phyloP scores from a whole-genome alignment of 2,329 filamentous ascomycete genomes.

The Xylaria sp. region DNA sequence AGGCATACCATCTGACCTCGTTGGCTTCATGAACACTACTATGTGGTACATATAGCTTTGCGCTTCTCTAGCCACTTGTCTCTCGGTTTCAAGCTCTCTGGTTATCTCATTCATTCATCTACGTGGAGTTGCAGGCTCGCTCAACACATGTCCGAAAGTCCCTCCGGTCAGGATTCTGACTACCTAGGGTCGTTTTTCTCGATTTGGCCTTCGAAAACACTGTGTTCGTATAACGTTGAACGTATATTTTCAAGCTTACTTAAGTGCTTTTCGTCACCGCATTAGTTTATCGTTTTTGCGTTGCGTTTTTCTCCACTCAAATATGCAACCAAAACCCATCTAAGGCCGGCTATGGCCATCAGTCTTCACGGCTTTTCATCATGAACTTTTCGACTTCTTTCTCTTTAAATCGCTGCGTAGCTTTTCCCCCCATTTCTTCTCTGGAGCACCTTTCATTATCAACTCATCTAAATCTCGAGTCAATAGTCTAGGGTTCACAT shows the following conservation, averaged over 20 bases:
- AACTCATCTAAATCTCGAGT: neutral
- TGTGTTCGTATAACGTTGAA: neutral
- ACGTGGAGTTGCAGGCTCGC: neutral
- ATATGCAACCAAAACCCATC: neutral
- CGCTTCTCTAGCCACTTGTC: neutral
- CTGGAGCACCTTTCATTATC: slow-evolving; percentile 11
- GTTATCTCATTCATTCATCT: neutral
- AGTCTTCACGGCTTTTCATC: too few relatives aligned
- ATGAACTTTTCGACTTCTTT: too few relatives aligned
- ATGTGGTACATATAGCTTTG: slow-evolving; percentile 57
- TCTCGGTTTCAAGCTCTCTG: slow-evolving; percentile 18
- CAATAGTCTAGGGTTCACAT: neutral
- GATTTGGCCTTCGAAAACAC: neutral
- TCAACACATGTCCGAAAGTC: neutral
- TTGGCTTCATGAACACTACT: slow-evolving; percentile 49
- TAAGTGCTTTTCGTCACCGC: neutral
- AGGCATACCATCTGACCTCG: slow-evolving; percentile 15
- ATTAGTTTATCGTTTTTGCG: neutral
- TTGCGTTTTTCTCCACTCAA: neutral
- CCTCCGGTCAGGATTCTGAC: neutral
- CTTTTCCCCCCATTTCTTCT: neutral
- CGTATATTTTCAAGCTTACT: neutral
- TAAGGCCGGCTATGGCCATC: too few relatives aligned
- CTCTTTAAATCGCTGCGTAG: too few relatives aligned
- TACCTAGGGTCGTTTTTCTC: neutral